Evolutionary conservation across 2,329 filamentous ascomycete species (phyloP).

Genomic region (Chaetoscypha palmicola): DNA sequence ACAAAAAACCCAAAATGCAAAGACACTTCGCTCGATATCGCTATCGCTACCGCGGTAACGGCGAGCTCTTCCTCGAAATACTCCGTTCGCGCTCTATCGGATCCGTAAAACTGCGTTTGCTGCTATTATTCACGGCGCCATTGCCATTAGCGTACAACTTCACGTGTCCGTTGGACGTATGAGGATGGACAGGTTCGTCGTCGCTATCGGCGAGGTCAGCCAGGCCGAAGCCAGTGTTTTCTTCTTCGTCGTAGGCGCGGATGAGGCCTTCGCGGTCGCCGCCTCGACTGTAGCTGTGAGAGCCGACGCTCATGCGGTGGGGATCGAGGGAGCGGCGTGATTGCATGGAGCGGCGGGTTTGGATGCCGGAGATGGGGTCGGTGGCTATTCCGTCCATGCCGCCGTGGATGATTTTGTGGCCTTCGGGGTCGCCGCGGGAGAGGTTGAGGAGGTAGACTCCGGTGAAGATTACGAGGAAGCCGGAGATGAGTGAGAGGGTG

Average conservation of each 20-base stretch:
- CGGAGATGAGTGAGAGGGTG: conserved; percentile 84
- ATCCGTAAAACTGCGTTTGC: conserved; percentile 26
- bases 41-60: conserved; percentile 20
- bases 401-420: conserved; percentile 56
- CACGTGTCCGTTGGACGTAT: conserved; percentile 19
- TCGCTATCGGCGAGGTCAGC: conserved; percentile 73
- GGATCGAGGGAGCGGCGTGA: conserved; percentile 63
- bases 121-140: conserved; percentile 28
- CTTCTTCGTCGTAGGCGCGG: conserved; percentile 81
- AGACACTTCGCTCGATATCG: no score
- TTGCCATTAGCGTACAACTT: conserved; percentile 26
- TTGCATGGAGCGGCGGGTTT: conserved; percentile 92
- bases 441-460: conserved; percentile 94
- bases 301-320: conserved; percentile 55
- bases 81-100: conserved; percentile 17
- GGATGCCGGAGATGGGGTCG: conserved; percentile 81
- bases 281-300: conserved; percentile 45
- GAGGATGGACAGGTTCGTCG: conserved; percentile 47
- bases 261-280: conserved; percentile 77
- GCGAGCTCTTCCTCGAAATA: conserved; percentile 18
- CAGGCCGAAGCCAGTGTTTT: conserved; percentile 64
- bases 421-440: conserved; percentile 85
- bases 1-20: no score
- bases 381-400: conserved; percentile 75
- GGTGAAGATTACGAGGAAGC: conserved; percentile 90